Evolutionary conservation across 2,329 filamentous ascomycete species (phyloP), one percentile per base, ranked within the genome.

Genomic region (Emergomyces africanus): DNA sequence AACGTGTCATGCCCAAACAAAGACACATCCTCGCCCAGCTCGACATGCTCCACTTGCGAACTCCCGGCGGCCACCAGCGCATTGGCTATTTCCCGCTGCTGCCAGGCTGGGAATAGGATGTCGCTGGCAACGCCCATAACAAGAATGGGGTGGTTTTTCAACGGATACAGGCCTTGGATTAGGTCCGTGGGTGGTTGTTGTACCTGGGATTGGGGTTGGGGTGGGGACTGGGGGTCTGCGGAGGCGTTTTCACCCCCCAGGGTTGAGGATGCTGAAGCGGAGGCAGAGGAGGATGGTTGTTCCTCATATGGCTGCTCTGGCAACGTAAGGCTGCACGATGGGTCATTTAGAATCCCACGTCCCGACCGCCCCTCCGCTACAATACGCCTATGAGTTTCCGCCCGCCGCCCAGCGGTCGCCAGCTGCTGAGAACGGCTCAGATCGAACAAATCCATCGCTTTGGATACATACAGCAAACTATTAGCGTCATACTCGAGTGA

Each of bases 401-500:
- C 77, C 18, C 91, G 79, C 33, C 90, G 81, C 37, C 77, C 69
- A 23, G 77, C 77, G 1, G 88, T 83, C 23, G 81, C 83, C 3
- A 77, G 72, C 69, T 91, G 89, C 68, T 87, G 85, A 46, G 83
- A 80, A 54, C 78, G 77, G 28, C 94, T 90, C 0, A 99, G 81
- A 68, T 99, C 94, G 71, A 99, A 99, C 14, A 99, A 79, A 70
- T 99, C 94, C 94, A 99, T 99, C 5, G 94, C 94, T 75, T 99
- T 99, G 72, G 90, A 95, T 59, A 99, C 89, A 72, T 99, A 99
- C 2, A 99, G 79, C 44, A 97, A 77, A 69, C 90, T 96, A 74
- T 99, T 99, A 30, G 94, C 85, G 68, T 99, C 94, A 71, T 97
- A 97, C 63, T 94, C 91, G 30, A 99, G 80, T 70, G 90, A 96